Conservation (phyloP, 345 rosid genomes). For the Eucalyptus camaldulensis region DNA sequence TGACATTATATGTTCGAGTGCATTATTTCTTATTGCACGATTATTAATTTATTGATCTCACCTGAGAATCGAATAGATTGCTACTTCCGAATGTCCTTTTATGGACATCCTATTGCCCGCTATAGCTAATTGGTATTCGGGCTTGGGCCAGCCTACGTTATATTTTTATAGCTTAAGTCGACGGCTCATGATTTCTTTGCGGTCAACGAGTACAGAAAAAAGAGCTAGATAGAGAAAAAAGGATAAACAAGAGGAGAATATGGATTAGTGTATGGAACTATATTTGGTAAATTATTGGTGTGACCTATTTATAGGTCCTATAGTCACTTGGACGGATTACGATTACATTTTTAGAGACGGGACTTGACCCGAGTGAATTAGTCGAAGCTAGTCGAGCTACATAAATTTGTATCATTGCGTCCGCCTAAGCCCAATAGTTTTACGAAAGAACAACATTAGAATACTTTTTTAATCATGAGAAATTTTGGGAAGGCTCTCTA, state of each 20-base stretch:
- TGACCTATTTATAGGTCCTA: neutral
- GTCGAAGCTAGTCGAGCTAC: neutral
- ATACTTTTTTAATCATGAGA: neutral
- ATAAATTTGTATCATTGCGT: fast-evolving
- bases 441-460: neutral
- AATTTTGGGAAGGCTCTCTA: neutral
- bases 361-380: neutral
- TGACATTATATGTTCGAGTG: neutral
- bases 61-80: neutral
- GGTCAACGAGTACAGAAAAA: neutral
- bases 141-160: neutral
- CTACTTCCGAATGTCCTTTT: neutral
- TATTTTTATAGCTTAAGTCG: neutral
- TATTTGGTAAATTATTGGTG: neutral
- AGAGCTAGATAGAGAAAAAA: neutral
- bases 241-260: neutral
- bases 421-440: neutral
- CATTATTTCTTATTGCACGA: neutral
- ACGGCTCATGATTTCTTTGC: neutral
- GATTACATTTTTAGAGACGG: neutral
- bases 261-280: neutral
- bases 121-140: neutral
- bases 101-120: neutral
- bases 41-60: neutral
- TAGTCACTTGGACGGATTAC: neutral